Conservation (phyloP, 345 rosid species). For the Raphanus raphanistrum region DNA sequence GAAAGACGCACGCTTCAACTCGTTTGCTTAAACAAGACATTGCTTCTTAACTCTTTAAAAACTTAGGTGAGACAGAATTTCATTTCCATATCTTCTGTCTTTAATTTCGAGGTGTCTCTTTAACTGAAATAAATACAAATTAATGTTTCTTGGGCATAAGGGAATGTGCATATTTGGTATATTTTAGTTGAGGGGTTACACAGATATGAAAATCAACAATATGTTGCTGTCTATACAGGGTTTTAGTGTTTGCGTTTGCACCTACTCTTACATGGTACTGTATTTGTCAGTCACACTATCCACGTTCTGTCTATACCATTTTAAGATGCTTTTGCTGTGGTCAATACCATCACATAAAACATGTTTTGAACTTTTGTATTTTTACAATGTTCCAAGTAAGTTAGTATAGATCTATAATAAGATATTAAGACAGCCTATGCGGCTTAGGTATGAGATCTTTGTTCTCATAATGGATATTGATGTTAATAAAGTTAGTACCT, state of each 20-base stretch:
- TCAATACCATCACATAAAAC: constrained; percentile 20
- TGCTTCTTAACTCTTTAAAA: constrained; percentile 28
- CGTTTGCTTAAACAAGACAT: constrained; percentile 42
- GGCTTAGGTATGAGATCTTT: neutral
- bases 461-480: neutral
- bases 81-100: neutral
- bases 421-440: neutral
- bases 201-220: neutral
- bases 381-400: neutral
- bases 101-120: too few species aligned
- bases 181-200: neutral
- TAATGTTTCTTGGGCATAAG: neutral
- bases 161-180: neutral
- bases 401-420: neutral
- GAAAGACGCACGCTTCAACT: constrained; percentile 54
- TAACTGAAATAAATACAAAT: neutral
- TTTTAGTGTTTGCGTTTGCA: neutral
- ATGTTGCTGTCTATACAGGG: neutral
- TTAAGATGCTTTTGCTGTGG: constrained; percentile 19
- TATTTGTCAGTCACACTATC: constrained; percentile 16
- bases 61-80: constrained; percentile 20
- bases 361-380: constrained; percentile 14
- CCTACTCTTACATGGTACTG: constrained; percentile 18
- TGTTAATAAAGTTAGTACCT: neutral
- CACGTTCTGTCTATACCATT: constrained; percentile 24